Base-by-base conservation (phyloP, 306 rosid species). In the Vigna trinervia region DNA sequence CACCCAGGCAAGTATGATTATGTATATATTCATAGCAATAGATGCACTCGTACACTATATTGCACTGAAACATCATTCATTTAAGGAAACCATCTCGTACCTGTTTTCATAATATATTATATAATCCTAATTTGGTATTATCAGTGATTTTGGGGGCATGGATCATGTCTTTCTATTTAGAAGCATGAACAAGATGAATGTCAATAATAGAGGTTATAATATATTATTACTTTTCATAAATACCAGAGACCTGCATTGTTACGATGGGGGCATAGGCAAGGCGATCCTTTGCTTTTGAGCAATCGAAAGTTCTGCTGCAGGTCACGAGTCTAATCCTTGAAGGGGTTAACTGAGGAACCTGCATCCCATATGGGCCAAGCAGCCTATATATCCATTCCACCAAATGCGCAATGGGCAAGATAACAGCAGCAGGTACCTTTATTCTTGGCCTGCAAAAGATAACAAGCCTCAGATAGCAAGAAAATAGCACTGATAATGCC, bases 261-360 rank as follows among this genome's bases (percentile, higher is more conserved):
- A 89, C 19, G 12, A 92, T 87, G 82, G 99, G 97, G 20, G 75
- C 81, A 77, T 96, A 96, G 87, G 87, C 89, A 67, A 96, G 91
- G 78, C 75, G 86, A 69, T 92, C 97, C 71, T 92, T 89, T 80
- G 99, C 97, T 85, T 92, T 95, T 61, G 96, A 88, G 84, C 90
- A 85, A 85, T 86, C 88, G 64, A 92, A 95, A 82, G 97, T 72
- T 88, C 99, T 88, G 86, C 84, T 89, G 86, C 97, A 89, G 74
- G 96, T 84, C 53, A 87, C 82, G 19, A 95, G 92, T 83, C 97
- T 89, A 80, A 95, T 71, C 85, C 99, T 93, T 75, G 99, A 92
- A 80, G 99, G 99, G 26, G 89, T 96, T 85, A 96, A 84, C 88
- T 96, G 99, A 6, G 99, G 99, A 69, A 96, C 96, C 74, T 87